Evolutionary conservation across 1,139 yeast species (phyloP), one percentile per base, ranked within the genome.

Genomic region (Blastobotrys arbuscula): DNA sequence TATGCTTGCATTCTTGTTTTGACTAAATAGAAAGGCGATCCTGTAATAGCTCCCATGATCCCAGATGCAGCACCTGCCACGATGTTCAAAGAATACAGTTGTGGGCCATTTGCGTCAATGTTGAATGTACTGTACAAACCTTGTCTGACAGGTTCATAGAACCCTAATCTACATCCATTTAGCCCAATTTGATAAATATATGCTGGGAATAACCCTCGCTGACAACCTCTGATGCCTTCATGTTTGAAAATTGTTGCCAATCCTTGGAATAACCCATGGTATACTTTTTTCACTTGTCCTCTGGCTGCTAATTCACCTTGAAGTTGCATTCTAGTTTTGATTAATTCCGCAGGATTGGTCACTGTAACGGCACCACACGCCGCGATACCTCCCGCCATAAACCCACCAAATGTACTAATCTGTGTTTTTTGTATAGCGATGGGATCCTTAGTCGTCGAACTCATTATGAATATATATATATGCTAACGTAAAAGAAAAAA

Each of bases 281-380:
- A 92, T 16, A 77, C 65, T 55, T 73, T 77, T 15, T 79, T 75
- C 1, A 73, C 77, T 39, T 73, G 67, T 1, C 79, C 75, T 33
- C 68, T 65, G 30, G 81, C 75, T 2, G 81, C 72, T 47, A 92
- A 73, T 67, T 92, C 97, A 49, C 98, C 98, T 68, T 92, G 97
- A 39, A 92, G 73, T 67, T 92, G 98, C 95, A 92, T 86, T 68
- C 97, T 57, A 2, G 95, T 92, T 70, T 92, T 92, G 61, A 90
- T 88, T 56, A 92, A 74, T 64, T 92, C 98, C 52, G 92, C 84
- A 8, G 98, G 98, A 63, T 92, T 92, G 10, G 97, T 90, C 66
- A 90, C 84, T 0, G 97, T 92, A 35, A 92, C 98, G 0, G 98
- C 97, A 47, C 95, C 95, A 71, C 97, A 90, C 2, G 97, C 97